Evolutionary conservation across 805 yeast genomes (phyloP).

Genomic region (Ascoidea rubescens): DNA sequence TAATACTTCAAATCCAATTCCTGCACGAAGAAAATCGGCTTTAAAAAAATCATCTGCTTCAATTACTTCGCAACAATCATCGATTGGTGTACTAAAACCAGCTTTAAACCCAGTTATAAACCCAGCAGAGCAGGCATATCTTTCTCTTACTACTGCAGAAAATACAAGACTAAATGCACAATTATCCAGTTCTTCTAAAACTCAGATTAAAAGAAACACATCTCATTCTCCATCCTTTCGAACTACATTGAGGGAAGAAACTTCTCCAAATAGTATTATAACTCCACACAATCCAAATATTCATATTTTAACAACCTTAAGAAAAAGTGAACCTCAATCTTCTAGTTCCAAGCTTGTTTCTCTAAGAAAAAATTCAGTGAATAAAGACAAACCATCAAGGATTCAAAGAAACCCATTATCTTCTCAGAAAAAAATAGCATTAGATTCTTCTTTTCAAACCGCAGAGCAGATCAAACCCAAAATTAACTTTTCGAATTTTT

Average conservation of each 20-base stretch:
- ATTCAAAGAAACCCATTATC: not conserved
- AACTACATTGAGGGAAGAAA: slow-evolving; percentile 9
- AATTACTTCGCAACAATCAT: not conserved
- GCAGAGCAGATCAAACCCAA: not conserved
- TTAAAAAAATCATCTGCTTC: slow-evolving; percentile 20
- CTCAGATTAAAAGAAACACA: not conserved
- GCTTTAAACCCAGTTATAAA: slow-evolving; percentile 2
- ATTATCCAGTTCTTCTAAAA: slow-evolving; percentile 22
- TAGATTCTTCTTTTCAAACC: not conserved
- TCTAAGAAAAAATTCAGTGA: not conserved
- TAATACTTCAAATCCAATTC: not conserved
- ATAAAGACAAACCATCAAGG: not conserved
- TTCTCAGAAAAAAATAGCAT: too few relatives aligned
- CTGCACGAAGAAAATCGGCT: slow-evolving; percentile 28
- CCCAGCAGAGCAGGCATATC: slow-evolving; percentile 49
- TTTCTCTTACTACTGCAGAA: slow-evolving; percentile 64
- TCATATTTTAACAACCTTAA: not conserved
- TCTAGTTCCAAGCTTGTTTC: not conserved
- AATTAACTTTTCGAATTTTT: not conserved
- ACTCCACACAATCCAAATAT: slow-evolving; percentile 9
- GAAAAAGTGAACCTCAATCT: slow-evolving; percentile 4
- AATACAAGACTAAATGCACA: slow-evolving; percentile 64
- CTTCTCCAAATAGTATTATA: slow-evolving; percentile 8
- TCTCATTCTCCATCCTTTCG: slow-evolving; percentile 18
- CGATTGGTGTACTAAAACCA: not conserved